phyloP scores from a whole-genome alignment of 2,329 filamentous ascomycete species.

The Hymenoscyphus albidus region DNA sequence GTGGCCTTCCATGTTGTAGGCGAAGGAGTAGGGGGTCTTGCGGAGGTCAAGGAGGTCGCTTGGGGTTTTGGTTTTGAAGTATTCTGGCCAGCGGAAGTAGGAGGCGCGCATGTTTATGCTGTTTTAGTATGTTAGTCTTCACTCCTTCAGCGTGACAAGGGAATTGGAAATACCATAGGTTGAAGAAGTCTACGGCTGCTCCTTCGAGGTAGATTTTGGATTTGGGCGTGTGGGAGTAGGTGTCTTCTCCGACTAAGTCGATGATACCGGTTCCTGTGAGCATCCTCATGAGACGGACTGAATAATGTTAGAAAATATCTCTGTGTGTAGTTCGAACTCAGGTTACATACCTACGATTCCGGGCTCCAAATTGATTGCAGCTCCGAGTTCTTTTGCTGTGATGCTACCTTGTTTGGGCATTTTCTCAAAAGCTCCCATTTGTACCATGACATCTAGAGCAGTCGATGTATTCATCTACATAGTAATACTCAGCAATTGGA shows the following conservation, averaged over 20 bases:
- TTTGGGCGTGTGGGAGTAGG: slow-evolving; percentile 23
- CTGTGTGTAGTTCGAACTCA: not conserved
- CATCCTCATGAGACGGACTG: slow-evolving; percentile 24
- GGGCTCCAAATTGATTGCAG: slow-evolving; percentile 17
- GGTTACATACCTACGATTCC: slow-evolving; percentile 21
- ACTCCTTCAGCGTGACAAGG: not conserved
- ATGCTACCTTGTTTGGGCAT: slow-evolving; percentile 24
- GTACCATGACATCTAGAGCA: slow-evolving; percentile 21
- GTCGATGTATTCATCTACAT: slow-evolving; percentile 10
- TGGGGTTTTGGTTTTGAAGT: slow-evolving; percentile 19
- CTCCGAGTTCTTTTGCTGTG: slow-evolving; percentile 22
- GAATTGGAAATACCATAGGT: slow-evolving; percentile 21
- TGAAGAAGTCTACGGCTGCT: slow-evolving; percentile 22
- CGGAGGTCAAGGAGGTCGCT: slow-evolving; percentile 19
- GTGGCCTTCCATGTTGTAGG: slow-evolving; percentile 19
- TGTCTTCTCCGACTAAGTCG: slow-evolving; percentile 18
- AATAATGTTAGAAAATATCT: not conserved
- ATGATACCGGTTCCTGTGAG: slow-evolving; percentile 20
- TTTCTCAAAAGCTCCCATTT: slow-evolving; percentile 24
- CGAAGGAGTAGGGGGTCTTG: slow-evolving; percentile 22
- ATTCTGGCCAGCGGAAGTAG: slow-evolving; percentile 15
- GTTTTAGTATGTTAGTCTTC: not conserved
- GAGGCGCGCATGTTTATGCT: slow-evolving; percentile 16
- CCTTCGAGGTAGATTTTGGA: slow-evolving; percentile 22
- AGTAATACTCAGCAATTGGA: not conserved